Evolutionary conservation across 148 eudicot genomes (phyloP), one percentile per base, ranked within the genome.

Genomic region (Amaranthus hypochondriacus): DNA sequence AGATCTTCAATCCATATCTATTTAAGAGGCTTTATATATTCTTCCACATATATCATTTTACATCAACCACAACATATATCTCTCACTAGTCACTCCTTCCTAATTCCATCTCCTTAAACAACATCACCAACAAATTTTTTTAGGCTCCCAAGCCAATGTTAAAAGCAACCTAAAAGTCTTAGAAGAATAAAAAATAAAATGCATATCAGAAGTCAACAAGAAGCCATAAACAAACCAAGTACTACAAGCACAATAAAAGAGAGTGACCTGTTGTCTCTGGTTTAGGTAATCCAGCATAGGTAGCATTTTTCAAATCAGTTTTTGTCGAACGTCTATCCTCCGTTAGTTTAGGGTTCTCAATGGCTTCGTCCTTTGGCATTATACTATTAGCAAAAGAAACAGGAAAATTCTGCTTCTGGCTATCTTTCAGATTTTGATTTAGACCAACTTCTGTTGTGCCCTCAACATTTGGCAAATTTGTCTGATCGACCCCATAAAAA

Each of bases 401-500:
- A 18, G 18, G 18, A 18, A 18, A 18, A 18, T 18, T 28, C 39
- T 28, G 39, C 39, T 28, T 28, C 39, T 28, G 39, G 39, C 28
- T 49, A 52, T 44, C 66, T 49, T 57, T 72, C 39, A 28, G 39
- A 28, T 28, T 28, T 62, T 39, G 48, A 28, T 42, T 42, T 39
- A 3, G 48, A 42, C 48, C 4, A 5, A 14, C 7, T 46, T n/a
- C 55, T 3, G 46, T 50, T 9, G 70, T 67, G 9, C 70, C 70
- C 70, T 67, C 70, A 67, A 56, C 7, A 57, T 67, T 50, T 0
- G 70, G 56, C 70, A 50, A 67, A 18, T n/a, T 42, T 48, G 77
- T 77, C 50, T 56, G 74, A 82, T 82, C 88, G 58, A 83, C 81
- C 51, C 79, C 83, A 71, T 87, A 84, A 76, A 91, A 89, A 77